Evolutionary conservation across 192 early-diverging fungal genomes (phyloP), one percentile per base, ranked within the genome.

Genomic region (Phlyctochytrium planicorne): DNA sequence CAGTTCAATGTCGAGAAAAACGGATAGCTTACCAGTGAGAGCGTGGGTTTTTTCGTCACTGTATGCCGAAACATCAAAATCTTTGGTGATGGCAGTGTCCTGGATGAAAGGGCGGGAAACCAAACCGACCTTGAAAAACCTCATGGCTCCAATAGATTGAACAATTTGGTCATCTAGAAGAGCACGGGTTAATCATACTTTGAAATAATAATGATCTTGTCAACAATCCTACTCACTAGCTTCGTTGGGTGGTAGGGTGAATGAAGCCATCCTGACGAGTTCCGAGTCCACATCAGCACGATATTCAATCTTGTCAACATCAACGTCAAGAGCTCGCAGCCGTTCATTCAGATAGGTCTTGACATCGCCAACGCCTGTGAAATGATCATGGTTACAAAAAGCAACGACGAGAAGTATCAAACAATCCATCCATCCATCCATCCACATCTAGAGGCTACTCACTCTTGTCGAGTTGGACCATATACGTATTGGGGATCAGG

Each of bases 1-100:
- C n/a, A n/a, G n/a, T n/a, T n/a, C n/a, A n/a, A n/a, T n/a, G n/a
- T n/a, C n/a, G n/a, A n/a, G n/a, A n/a, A n/a, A n/a, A n/a, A n/a
- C n/a, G n/a, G n/a, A n/a, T n/a, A n/a, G n/a, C n/a, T n/a, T n/a
- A 50, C 40, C 10, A 34, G 75, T 76, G 50, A 73, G 52, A 53
- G n/a, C 36, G 66, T 74, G 72, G 40, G 25, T 59, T 12, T 12
- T 12, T 25, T 59, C 56, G 14, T 12, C 12, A 12, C 14, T 10
- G 40, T 14, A n/a, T 10, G 40, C 25, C n/a, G 6, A 10, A 25
- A 24, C n/a, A 12, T 25, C 10, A 12, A 24, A 10, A 59, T n/a
- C n/a, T n/a, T n/a, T n/a, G n/a, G n/a, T n/a, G n/a, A n/a, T n/a
- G n/a, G n/a, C n/a, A n/a, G n/a, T n/a, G 24, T 66, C 3, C 4